Conservation (phyloP, 371 early-diverging fungal genomes). For the Dipsacomyces acuminosporus region DNA sequence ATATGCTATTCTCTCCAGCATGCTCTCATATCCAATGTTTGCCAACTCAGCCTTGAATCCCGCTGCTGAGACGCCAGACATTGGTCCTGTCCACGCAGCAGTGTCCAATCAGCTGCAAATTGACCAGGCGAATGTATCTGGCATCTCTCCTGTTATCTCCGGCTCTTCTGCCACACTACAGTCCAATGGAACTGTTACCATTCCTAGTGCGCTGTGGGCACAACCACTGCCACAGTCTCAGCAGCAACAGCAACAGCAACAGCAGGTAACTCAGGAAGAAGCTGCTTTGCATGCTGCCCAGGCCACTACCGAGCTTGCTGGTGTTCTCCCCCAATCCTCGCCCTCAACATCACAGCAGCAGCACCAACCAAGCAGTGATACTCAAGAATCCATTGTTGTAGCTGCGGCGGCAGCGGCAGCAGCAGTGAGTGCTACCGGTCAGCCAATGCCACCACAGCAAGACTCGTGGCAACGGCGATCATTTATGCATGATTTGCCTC, state of each 20-base stretch:
- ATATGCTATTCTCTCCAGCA: too few species aligned
- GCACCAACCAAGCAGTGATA: not conserved
- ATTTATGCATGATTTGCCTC: slow-evolving; percentile 3
- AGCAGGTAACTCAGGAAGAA: not conserved
- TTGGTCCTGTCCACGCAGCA: slow-evolving; percentile 1
- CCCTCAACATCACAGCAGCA: slow-evolving; percentile 11
- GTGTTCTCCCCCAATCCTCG: not conserved
- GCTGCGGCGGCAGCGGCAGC: slow-evolving; percentile 6
- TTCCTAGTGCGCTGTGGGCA: slow-evolving; percentile 37
- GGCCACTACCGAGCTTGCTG: too few species aligned
- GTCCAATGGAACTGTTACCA: slow-evolving; percentile 15
- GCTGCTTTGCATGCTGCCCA: too few species aligned
- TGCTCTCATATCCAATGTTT: slow-evolving; percentile 55
- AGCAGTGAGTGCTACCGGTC: slow-evolving; percentile 6
- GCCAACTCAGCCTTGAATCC: slow-evolving; percentile 37
- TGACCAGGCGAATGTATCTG: slow-evolving; percentile 3
- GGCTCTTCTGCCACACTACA: slow-evolving; percentile 1
- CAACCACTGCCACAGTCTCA: slow-evolving; percentile 11
- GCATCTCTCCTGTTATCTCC: slow-evolving; percentile 38
- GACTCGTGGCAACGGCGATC: not conserved
- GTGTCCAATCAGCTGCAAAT: too few species aligned
- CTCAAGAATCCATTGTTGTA: too few species aligned
- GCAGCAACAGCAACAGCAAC: slow-evolving; percentile 7
- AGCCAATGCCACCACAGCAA: not conserved
- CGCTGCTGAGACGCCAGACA: slow-evolving; percentile 36